phyloP scores from a whole-genome alignment of 2,329 filamentous ascomycete genomes.

The Talaromyces sp. region DNA sequence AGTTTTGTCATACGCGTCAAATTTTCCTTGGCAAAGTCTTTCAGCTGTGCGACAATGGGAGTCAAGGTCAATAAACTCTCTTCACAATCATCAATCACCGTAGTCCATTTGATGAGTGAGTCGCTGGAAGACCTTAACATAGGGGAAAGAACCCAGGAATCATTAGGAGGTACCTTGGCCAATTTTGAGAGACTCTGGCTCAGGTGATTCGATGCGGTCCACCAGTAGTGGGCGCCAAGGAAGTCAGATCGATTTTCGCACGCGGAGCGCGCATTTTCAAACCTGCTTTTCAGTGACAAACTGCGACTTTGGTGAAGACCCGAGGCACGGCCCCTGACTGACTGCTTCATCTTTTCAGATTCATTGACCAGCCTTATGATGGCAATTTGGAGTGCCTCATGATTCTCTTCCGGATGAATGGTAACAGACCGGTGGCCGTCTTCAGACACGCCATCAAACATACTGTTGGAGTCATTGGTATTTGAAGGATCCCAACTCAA shows the following conservation, averaged over 20 bases:
- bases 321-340: slow-evolving; percentile 14
- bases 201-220: slow-evolving; percentile 72
- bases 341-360: slow-evolving; percentile 67
- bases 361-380: slow-evolving; percentile 76
- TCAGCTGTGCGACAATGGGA: slow-evolving; percentile 72
- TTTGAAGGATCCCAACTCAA: slow-evolving; percentile 61
- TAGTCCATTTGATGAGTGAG: slow-evolving; percentile 25
- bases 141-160: slow-evolving; percentile 64
- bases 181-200: slow-evolving; percentile 55
- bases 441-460: slow-evolving; percentile 52
- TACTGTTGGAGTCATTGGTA: slow-evolving; percentile 55
- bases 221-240: slow-evolving; percentile 76
- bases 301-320: slow-evolving; percentile 5
- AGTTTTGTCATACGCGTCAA: slow-evolving; percentile 67
- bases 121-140: slow-evolving; percentile 55
- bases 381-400: slow-evolving; percentile 72
- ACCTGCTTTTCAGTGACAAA: slow-evolving; percentile 28
- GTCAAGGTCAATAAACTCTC: slow-evolving; percentile 68
- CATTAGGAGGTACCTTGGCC: slow-evolving; percentile 47
- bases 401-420: slow-evolving; percentile 67
- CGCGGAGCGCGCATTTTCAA: slow-evolving; percentile 66
- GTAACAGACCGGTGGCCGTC: slow-evolving; percentile 29
- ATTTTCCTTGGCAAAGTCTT: slow-evolving; percentile 67
- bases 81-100: slow-evolving; percentile 31
- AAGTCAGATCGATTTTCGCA: slow-evolving; percentile 77